These are phyloP conservation scores for Metroxylon sagu DNA, from an alignment of 176 grass and related monocot species.

Conservation along the genomic window DNA sequence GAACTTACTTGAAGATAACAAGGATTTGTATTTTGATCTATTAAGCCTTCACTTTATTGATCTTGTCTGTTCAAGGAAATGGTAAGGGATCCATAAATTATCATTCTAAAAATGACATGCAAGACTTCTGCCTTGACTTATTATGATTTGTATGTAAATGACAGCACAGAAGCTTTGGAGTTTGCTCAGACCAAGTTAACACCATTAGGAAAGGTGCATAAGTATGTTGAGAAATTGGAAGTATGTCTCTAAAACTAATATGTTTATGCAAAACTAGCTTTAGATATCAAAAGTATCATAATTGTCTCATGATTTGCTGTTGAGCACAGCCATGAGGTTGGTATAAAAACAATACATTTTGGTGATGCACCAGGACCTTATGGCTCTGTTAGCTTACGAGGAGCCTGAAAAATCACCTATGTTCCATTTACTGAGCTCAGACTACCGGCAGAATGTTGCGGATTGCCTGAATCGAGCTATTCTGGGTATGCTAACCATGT, in stretches of 20 bases:
- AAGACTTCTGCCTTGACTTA: too few species aligned
- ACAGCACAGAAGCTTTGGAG: conserved; percentile 83
- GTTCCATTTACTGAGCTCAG: conserved; percentile 86
- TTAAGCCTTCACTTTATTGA: conserved; percentile 94
- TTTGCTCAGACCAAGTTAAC: conserved; percentile 83
- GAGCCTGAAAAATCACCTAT: conserved; percentile 97
- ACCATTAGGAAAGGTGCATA: conserved; percentile 59
- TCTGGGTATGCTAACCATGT: conserved; percentile 45
- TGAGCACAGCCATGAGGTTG: not conserved
- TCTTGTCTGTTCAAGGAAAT: conserved; percentile 60
- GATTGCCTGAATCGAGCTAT: conserved; percentile 89
- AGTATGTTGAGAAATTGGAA: conserved; percentile 90
- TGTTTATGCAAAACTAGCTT: not conserved
- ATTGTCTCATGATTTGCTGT: not conserved
- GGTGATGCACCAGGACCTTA: conserved; percentile 49
- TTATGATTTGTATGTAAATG: conserved; percentile 4
- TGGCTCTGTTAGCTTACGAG: conserved; percentile 81
- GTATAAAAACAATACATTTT: conserved; percentile 17
- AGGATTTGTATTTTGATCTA: conserved; percentile 87
- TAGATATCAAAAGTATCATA: not conserved
- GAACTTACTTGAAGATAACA: conserved; percentile 70
- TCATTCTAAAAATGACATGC: too few species aligned
- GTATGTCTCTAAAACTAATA: conserved; percentile 31
- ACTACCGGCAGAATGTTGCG: conserved; percentile 77
- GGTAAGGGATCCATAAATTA: conserved; percentile 30